phyloP scores from a whole-genome alignment of 495 filamentous ascomycete genomes.

The Clavariopsis aquatica region DNA sequence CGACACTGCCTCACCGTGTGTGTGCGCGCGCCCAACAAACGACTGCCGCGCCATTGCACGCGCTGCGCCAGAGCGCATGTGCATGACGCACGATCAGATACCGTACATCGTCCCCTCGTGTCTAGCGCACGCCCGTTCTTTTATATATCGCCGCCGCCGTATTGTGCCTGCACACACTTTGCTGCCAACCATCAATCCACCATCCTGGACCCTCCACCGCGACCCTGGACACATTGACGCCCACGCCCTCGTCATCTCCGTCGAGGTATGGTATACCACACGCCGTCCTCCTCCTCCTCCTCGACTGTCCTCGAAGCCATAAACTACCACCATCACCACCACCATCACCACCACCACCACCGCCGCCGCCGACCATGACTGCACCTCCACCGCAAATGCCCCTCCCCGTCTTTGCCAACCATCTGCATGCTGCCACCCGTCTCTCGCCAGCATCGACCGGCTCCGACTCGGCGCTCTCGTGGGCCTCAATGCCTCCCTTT shows the following conservation, averaged over 20 bases:
- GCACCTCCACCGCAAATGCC: slow-evolving; percentile 10
- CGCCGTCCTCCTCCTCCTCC: background rate
- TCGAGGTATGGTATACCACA: background rate
- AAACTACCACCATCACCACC: too few relatives aligned
- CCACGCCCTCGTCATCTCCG: background rate
- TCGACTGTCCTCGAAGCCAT: too few relatives aligned
- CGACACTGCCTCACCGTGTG: slow-evolving; percentile 9
- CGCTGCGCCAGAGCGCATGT: background rate
- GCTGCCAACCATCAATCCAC: too few relatives aligned
- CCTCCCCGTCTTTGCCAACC: slow-evolving; percentile 4
- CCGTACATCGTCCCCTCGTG: background rate
- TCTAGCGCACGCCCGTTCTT: background rate
- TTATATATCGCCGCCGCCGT: slow-evolving; percentile 1
- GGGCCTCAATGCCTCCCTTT: slow-evolving; percentile 23
- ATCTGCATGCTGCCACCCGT: slow-evolving; percentile 8
- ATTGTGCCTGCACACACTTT: too few relatives aligned
- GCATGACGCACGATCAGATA: slow-evolving; percentile 16
- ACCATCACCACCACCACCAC: background rate
- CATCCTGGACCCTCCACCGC: background rate
- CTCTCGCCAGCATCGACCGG: slow-evolving; percentile 7
- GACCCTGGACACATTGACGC: background rate
- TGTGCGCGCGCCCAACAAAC: background rate
- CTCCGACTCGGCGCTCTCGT: slow-evolving; percentile 12
- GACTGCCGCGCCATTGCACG: background rate
- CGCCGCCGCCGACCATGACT: background rate